Evolutionary conservation across 2,329 filamentous ascomycete species (phyloP).

Genomic region (Fusarium redolens): DNA sequence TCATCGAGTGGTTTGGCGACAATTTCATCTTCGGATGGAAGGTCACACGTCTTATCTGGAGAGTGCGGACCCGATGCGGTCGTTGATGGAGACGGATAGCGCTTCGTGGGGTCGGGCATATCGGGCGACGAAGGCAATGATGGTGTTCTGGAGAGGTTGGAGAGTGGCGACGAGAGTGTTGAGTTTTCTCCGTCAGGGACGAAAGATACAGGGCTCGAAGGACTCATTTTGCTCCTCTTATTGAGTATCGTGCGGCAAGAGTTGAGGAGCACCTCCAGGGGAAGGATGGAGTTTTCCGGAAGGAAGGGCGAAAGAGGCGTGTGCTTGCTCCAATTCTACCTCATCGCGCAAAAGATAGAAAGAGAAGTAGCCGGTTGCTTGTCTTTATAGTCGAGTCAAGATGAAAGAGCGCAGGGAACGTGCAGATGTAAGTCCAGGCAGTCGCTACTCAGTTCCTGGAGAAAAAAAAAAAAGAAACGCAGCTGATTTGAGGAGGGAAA

Average conservation of each 20-base stretch:
- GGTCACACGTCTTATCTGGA: constrained; percentile 59
- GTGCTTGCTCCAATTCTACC: constrained; percentile 32
- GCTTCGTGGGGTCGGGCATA: constrained; percentile 53
- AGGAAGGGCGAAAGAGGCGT: constrained; percentile 6
- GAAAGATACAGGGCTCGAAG: constrained; percentile 45
- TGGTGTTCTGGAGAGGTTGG: constrained; percentile 64
- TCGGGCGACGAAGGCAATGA: constrained; percentile 61
- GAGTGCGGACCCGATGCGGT: constrained; percentile 63
- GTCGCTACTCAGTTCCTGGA: not conserved
- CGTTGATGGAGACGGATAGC: constrained; percentile 66
- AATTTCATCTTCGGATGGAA: constrained; percentile 51
- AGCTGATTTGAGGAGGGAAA: constrained; percentile 4
- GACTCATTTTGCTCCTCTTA: constrained; percentile 41
- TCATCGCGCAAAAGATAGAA: constrained; percentile 27
- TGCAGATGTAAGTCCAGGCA: not conserved
- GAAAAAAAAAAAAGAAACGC: not conserved
- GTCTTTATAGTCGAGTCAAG: constrained; percentile 9
- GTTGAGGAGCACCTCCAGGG: constrained; percentile 11
- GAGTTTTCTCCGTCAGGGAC: constrained; percentile 51
- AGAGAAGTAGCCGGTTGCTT: constrained; percentile 5
- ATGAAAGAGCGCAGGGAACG: constrained; percentile 11
- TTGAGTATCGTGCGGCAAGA: not conserved
- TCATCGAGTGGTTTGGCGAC: constrained; percentile 41
- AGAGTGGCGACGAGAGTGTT: constrained; percentile 65
- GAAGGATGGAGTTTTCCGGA: constrained; percentile 14